Conservation (phyloP, 1,284 basidiomycete genomes). For the Pseudozyma hubeiensis region DNA sequence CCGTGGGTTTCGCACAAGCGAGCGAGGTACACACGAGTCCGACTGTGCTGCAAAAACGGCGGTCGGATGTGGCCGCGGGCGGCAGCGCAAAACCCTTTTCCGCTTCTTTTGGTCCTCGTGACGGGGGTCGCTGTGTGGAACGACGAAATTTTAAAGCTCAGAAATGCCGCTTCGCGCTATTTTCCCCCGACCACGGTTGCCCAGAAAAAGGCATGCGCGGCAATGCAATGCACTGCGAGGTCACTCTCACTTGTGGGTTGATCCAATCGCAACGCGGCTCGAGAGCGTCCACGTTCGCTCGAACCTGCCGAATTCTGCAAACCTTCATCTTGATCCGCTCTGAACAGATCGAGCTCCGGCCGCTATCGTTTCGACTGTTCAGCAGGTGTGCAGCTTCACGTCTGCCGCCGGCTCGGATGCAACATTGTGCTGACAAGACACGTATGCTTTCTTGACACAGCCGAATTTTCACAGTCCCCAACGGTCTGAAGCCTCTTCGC, state of each 20-base stretch:
- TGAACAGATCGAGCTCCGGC: too few species aligned
- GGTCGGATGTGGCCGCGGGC: constrained; percentile 13
- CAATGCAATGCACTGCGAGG: constrained; percentile 12
- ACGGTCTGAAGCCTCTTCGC: too few species aligned
- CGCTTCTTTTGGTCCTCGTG: too few species aligned
- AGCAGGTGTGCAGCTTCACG: not conserved
- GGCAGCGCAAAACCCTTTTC: not conserved
- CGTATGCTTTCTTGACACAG: too few species aligned
- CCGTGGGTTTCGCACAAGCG: constrained; percentile 13
- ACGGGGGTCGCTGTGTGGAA: not conserved
- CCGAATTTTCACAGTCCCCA: too few species aligned
- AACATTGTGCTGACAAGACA: too few species aligned
- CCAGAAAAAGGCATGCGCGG: constrained; percentile 7
- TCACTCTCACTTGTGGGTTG: not conserved
- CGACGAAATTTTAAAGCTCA: not conserved
- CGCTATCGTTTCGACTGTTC: too few species aligned
- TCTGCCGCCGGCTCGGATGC: constrained; percentile 2
- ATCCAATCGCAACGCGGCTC: not conserved
- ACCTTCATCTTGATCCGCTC: not conserved
- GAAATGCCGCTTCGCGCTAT: too few species aligned
- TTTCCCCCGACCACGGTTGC: too few species aligned
- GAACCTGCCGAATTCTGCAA: not conserved
- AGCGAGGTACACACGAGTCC: constrained; percentile 30
- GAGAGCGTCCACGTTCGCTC: constrained; percentile 27
- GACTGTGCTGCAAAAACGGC: constrained; percentile 8